These are phyloP conservation scores for Pseudotsuga menziesii DNA, from an alignment of 75 land plant species.

Conservation along the genomic window DNA sequence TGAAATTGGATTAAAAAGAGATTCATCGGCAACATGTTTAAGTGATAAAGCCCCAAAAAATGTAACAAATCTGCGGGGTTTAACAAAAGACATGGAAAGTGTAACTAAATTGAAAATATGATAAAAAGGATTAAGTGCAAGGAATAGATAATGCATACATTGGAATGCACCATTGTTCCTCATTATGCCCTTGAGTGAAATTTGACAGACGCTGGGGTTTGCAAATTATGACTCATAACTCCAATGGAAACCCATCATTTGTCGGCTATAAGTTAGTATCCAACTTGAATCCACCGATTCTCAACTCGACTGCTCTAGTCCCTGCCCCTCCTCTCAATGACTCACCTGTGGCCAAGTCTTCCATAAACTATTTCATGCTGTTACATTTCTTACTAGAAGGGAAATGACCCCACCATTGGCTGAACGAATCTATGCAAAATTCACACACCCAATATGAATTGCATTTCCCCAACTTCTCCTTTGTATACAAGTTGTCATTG, in stretches of 20 bases:
- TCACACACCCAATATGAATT: constrained; percentile 40
- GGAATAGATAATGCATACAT: constrained; percentile 25
- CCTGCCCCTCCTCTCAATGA: constrained; percentile 23
- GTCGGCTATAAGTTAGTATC: background rate
- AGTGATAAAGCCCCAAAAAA: no score
- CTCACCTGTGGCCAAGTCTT: constrained; percentile 9
- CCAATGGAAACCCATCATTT: constrained; percentile 12
- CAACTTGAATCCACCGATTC: background rate
- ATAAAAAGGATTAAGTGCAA: no score
- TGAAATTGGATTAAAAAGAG: no score
- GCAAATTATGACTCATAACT: no score
- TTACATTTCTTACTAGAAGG: constrained; percentile 26
- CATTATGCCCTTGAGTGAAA: constrained; percentile 39
- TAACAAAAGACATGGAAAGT: no score
- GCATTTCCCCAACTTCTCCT: constrained; percentile 27
- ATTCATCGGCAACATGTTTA: no score
- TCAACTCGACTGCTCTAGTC: constrained; percentile 23
- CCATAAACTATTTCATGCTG: constrained; percentile 39
- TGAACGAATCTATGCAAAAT: constrained; percentile 47
- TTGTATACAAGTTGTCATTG: background rate
- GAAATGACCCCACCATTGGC: constrained; percentile 91
- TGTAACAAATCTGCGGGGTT: no score
- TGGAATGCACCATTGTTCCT: constrained; percentile 56
- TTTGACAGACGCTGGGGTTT: constrained; percentile 54
- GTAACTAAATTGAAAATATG: no score